Base-by-base conservation (phyloP, 1,284 basidiomycete species). In the Taiwanofungus camphoratus region DNA sequence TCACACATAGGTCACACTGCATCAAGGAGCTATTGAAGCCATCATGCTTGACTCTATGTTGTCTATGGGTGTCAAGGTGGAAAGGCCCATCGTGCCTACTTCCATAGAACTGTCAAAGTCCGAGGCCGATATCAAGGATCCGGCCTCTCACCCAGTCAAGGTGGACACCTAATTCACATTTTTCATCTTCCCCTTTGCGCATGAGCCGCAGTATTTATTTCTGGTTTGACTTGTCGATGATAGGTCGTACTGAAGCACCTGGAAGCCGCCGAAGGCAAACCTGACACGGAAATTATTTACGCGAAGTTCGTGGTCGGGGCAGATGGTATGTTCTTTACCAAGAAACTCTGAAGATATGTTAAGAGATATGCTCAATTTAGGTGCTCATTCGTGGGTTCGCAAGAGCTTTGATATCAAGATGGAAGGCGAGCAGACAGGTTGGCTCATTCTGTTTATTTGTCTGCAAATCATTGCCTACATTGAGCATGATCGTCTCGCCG, bases 331-430 rank as follows among this genome's bases (percentile, higher is more conserved):
- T 36, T 3, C 13, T 5, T n/a, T 36, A 12, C 9, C 8, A 29
- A n/a, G 11, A 20, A 4, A 5, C 19, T 13, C 8, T 37, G 22
- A 12, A 2, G 26, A 30, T n/a, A 15, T 36, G 19, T 15, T 3
- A n/a, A 16, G 19, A 24, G 15, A 16, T 51, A n/a, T 11, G 32
- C 12, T 2, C 36, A 4, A 20, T 29, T 7, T 44, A 56, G 82
- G 83, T n/a, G 87, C 87, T 0, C 87, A 90, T 62, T 88, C 85
- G 2, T 91, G 86, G 87, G 83, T 88, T 5, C 73, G 87, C 22
- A 82, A 82, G 50, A 53, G 67, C 2, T 64, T 88, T n/a, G 73
- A 73, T 3, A 82, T 90, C 34, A 58, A 70, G 2, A 83, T 90
- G 82, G 77, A 87, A 48, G 88, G 88, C 15, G 85, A 88, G 57